Evolutionary conservation across 768 basidiomycete genomes (phyloP).

Genomic region (Inosperma sp.): DNA sequence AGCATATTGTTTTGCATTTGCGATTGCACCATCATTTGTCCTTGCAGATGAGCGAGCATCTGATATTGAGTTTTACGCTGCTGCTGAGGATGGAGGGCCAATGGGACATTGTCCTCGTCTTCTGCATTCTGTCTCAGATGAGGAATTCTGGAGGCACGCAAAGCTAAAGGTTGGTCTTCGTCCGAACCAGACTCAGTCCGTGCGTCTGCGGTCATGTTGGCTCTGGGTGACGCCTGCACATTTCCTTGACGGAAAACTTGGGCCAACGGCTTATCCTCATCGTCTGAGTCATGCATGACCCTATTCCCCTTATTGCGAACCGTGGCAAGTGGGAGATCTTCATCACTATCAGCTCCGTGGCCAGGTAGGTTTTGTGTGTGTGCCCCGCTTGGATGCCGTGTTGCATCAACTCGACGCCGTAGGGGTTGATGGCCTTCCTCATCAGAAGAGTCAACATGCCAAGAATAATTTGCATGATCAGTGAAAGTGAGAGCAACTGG

Average conservation of each 20-base stretch:
- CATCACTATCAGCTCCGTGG: constrained; percentile 51
- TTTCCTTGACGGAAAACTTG: constrained; percentile 48
- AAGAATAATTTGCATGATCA: constrained; percentile 15
- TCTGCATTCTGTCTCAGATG: constrained; percentile 21
- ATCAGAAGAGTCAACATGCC: constrained; percentile 62
- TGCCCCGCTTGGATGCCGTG: constrained; percentile 40
- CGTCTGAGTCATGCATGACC: constrained; percentile 51
- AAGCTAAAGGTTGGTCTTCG: constrained; percentile 67
- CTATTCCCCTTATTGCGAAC: constrained; percentile 53
- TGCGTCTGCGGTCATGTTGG: constrained; percentile 22
- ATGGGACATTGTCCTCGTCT: constrained; percentile 64
- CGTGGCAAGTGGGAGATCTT: constrained; percentile 73
- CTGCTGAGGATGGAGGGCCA: constrained; percentile 70
- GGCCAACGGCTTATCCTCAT: constrained; percentile 71
- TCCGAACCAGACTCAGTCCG: constrained; percentile 45
- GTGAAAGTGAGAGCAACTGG: constrained; percentile 3
- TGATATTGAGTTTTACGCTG: constrained; percentile 67
- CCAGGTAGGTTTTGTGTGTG: constrained; percentile 14
- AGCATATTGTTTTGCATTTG: constrained; percentile 75
- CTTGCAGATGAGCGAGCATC: constrained; percentile 48
- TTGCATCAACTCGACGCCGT: constrained; percentile 57
- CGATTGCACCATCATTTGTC: constrained; percentile 70
- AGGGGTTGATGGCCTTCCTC: constrained; percentile 52
- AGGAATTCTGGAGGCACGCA: constrained; percentile 54
- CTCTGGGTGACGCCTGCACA: constrained; percentile 34